Conservation (phyloP, 2,329 filamentous ascomycete species). For the Ophiostoma sp. region DNA sequence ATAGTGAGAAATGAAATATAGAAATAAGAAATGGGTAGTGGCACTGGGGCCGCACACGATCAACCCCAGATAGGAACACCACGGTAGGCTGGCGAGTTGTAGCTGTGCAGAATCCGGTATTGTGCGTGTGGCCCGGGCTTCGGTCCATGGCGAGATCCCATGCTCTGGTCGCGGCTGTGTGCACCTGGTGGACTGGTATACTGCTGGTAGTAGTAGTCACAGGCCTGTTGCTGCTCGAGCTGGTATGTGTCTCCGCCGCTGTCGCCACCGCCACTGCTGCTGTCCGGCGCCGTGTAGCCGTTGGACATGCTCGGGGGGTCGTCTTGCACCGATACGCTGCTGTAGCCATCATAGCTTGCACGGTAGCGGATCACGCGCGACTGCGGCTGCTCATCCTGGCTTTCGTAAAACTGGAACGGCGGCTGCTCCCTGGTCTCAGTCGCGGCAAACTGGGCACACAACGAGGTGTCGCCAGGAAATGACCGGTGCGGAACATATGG, state of each 20-base stretch:
- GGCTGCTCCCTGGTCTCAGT: neutral
- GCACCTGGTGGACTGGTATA: constrained; percentile 30
- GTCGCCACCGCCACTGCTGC: neutral
- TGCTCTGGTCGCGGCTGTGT: constrained; percentile 38
- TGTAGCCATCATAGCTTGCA: constrained; percentile 33
- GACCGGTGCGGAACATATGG: constrained; percentile 1
- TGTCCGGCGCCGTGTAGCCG: neutral
- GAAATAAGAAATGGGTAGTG: neutral
- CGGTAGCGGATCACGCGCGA: constrained; percentile 31
- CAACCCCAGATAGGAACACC: constrained; percentile 53
- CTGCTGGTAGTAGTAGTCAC: constrained; percentile 35
- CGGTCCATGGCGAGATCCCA: constrained; percentile 29
- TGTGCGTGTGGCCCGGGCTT: constrained; percentile 31
- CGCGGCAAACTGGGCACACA: neutral
- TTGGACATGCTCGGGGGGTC: constrained; percentile 22
- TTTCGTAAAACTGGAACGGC: neutral
- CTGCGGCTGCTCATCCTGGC: constrained; percentile 13
- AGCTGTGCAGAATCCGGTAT: constrained; percentile 53
- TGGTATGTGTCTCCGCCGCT: constrained; percentile 11
- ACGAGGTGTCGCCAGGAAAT: constrained; percentile 1
- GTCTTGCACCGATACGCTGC: constrained; percentile 26
- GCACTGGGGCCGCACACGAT: neutral
- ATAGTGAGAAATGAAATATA: neutral
- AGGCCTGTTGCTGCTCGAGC: constrained; percentile 28
- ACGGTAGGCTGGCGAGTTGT: constrained; percentile 53